Conservation (phyloP, 257 asterid species). For the Nyctanthes arbortristis region DNA sequence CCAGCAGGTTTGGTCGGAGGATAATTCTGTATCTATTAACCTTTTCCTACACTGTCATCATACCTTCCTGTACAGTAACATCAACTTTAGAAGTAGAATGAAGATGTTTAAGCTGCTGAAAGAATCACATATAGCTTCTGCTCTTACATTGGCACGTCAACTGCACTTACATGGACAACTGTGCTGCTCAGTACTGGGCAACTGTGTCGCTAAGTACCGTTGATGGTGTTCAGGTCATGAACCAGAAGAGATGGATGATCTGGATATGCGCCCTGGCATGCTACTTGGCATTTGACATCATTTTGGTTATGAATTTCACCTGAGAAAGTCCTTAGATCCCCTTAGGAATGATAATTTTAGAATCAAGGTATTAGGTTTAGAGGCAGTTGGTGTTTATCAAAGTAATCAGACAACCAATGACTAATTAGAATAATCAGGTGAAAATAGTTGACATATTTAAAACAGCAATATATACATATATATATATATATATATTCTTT, state of each 20-base stretch:
- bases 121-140: constrained; percentile 59
- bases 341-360: constrained; percentile 51
- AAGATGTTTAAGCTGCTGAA: constrained; percentile 53
- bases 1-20: too few relatives aligned
- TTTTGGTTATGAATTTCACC: constrained; percentile 57
- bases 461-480: too few relatives aligned
- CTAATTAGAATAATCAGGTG: too few relatives aligned
- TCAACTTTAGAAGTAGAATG: constrained; percentile 44
- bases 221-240: constrained; percentile 57
- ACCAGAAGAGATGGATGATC: constrained; percentile 55
- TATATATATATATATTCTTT: too few relatives aligned
- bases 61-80: constrained; percentile 31
- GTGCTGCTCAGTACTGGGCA: too few relatives aligned
- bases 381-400: too few relatives aligned
- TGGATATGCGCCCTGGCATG: constrained; percentile 58
- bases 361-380: constrained; percentile 51
- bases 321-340: constrained; percentile 44
- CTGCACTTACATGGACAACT: constrained; percentile 58
- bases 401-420: too few relatives aligned
- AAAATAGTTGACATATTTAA: too few relatives aligned
- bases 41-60: too few relatives aligned
- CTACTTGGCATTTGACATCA: constrained; percentile 57
- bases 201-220: constrained; percentile 47
- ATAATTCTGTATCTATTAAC: too few relatives aligned
- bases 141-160: constrained; percentile 54